Percentiles rank a stretch among this genome's conserved stretches.
phyloP scores from a whole-genome alignment of 1,284 basidiomycete genomes.

The Sutorius eximius region DNA sequence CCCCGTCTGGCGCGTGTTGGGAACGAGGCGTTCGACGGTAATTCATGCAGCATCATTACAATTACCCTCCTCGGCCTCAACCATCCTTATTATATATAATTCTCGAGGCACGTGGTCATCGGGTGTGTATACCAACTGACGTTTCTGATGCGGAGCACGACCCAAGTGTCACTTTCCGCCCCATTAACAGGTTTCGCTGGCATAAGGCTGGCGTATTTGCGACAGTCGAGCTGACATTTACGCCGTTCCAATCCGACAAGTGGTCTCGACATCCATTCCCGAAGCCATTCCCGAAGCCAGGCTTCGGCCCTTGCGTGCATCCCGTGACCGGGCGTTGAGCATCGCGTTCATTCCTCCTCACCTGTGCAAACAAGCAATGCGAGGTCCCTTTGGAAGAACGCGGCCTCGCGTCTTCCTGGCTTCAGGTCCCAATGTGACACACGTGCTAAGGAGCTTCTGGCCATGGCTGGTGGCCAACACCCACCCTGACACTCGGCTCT shows the following conservation, averaged over 20 bases:
- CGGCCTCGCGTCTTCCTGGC: slow-evolving; percentile 37
- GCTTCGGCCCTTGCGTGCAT: slow-evolving; percentile 3
- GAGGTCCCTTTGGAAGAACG: slow-evolving; percentile 28
- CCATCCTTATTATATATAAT: slow-evolving; percentile 18
- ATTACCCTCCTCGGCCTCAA: slow-evolving; percentile 28
- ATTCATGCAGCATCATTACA: slow-evolving; percentile 25
- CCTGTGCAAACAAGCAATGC: slow-evolving; percentile 33
- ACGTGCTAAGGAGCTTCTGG: slow-evolving; percentile 23
- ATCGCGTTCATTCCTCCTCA: slow-evolving; percentile 30
- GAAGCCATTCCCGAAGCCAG: slow-evolving; percentile 22
- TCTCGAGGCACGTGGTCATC: slow-evolving; percentile 19
- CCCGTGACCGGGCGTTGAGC: slow-evolving; percentile 20
- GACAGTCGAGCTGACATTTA: slow-evolving; percentile 4
- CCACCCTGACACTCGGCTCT: slow-evolving; percentile 31
- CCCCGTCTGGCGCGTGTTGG: slow-evolving; percentile 27
- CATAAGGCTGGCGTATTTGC: slow-evolving; percentile 4
- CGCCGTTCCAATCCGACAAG: neutral
- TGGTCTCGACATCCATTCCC: slow-evolving; percentile 11
- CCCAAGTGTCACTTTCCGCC: slow-evolving; percentile 1
- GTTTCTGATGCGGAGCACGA: slow-evolving; percentile 8
- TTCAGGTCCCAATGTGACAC: slow-evolving; percentile 26
- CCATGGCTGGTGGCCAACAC: slow-evolving; percentile 7
- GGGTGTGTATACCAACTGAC: slow-evolving; percentile 7
- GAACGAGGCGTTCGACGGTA: slow-evolving; percentile 31
- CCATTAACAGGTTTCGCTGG: slow-evolving; percentile 1